Base-by-base conservation (phyloP, 176 grass and related monocot genomes). In the Triticum turgidum region DNA sequence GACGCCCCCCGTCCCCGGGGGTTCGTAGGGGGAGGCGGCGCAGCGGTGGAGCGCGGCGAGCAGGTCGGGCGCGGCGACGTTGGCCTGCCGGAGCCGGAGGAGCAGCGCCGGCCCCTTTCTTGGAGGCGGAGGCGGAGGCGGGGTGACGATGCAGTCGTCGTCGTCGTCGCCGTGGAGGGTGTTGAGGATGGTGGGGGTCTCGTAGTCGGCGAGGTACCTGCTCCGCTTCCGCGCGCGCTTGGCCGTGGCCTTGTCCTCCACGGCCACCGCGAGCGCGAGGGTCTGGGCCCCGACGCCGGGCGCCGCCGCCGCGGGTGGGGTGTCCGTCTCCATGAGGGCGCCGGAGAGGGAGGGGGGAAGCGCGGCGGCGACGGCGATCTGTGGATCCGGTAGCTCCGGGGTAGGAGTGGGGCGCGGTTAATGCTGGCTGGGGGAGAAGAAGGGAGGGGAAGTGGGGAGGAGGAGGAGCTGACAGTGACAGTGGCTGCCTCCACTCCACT, bases 141-240 rank as follows among this genome's bases (percentile, higher is more conserved):
- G 7, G 6, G 54, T 1, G 52, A 56, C 17, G 45, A 51, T 10
- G 45, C 73, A 52, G 25, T 27, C 9, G 30, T 20, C 47, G 47
- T 34, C 42, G 42, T 83, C 89, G 65, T 87, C 6, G 30, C 18
- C 32, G 17, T 70, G 51, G 15, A 54, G 51, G 51, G 0, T 9
- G 34, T 29, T 14, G 72, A 29, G 27, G 44, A 76, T 14, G 14
- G 49, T 52, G 25, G 42, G 44, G 44, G 7, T 76, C 2, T 76
- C 24, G 44, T 76, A 76, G 73, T 52, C 44, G 44, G 15, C 9
- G 22, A 98, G 84, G 80, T 95, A 98, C 86, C 89, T 95, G 96
- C 96, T 98, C 91, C 85, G 85, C 90, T 92, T 98, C 73, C 91
- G 86, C 54, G 88, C 83, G 56, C 93, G 88, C 89, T 88, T 92